Evolutionary conservation across 208 protist genomes (phyloP), one percentile per base, ranked within the genome.

Genomic region (Trypanosoma platydactyli): DNA sequence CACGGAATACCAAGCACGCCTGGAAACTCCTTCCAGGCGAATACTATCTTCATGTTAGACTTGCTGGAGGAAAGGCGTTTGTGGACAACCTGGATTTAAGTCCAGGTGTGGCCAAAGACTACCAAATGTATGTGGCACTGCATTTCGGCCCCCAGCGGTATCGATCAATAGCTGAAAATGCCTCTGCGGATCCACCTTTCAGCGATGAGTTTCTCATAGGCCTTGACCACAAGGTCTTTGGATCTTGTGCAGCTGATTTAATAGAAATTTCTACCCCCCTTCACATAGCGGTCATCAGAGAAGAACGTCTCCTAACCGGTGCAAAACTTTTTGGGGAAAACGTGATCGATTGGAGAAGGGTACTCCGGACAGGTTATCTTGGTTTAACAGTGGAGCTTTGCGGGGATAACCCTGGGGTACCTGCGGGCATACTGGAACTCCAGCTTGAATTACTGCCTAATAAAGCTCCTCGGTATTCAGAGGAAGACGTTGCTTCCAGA

Each of bases 81-180:
- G 74, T 97, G 3, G 94, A 97, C 53, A 93, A 96, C 73, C 53
- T 95, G 5, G 86, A 96, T 62, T 20, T 92, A n/a, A 24, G 56
- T 0, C 79, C 68, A 0, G 48, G 63, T 11, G 62, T 70, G 12
- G 55, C 68, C 0, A 45, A 71, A 25, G 73, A 80, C 20, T 82
- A 87, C 27, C 77, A 73, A 24, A 61, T 95, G 20, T 81, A 90
- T 42, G 81, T 86, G 15, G 77, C 72, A 7, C 61, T 94, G 25
- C 91, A 96, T n/a, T 98, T 96, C 78, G 90, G 91, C 15, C 71
- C 71, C 20, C 94, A 98, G 63, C 54, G 92, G 38, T 96, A 91
- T 59, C 48, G 79, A 44, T 94, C 87, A 25, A 53, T 56, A 11
- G 45, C 59, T 35, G 58, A 77, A 48, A 53, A 76, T 3, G 88